Base-by-base conservation (phyloP, 352 stramenopile genomes). In the Phytophthora pinifolia region DNA sequence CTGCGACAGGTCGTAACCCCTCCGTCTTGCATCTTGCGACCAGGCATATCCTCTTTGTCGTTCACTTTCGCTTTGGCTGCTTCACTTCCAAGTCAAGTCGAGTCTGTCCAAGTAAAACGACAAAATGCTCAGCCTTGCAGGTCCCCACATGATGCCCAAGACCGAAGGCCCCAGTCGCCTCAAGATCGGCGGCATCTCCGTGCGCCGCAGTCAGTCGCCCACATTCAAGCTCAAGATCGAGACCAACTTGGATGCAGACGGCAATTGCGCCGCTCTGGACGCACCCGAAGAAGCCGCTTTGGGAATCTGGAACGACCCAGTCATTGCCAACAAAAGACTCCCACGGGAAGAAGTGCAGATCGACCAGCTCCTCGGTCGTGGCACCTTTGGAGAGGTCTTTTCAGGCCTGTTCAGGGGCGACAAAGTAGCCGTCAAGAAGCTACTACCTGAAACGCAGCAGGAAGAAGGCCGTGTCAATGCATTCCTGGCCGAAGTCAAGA, bases 401-500 rank as follows among this genome's bases (percentile, higher is more conserved):
- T 54, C 46, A 2, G 72, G 68, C 6, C 53, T 41, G 13, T 82
- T 72, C 22, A 60, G 56, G n/a, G 59, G 46, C 9, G 35, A 78
- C 6, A 44, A 55, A 0, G 69, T 84, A 22, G 68, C 69, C 1
- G 72, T 84, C 44, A 82, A 84, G 55, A 72, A 74, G 44, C 36
- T 69, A 17, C 35, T 49, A 29, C 43, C 54, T 0, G 35, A 50
- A 34, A 52, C 41, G 0, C 41, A 59, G n/a, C 9, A 54, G 2
- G 42, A 55, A 0, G 43, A 48, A 1, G 49, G 63, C 13, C 36
- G 72, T 15, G 73, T 82, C 13, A 49, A 67, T 15, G 46, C 45
- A 0, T 82, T 85, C 42, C 29, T 79, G 25, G 38, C 34, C 0
- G 72, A 86, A 45, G 66, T 88, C 9, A 76, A 79, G 33, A 42